These are phyloP conservation scores for Fusarium torreyae DNA, from an alignment of 2,329 filamentous ascomycete genomes.

Conservation along the genomic window DNA sequence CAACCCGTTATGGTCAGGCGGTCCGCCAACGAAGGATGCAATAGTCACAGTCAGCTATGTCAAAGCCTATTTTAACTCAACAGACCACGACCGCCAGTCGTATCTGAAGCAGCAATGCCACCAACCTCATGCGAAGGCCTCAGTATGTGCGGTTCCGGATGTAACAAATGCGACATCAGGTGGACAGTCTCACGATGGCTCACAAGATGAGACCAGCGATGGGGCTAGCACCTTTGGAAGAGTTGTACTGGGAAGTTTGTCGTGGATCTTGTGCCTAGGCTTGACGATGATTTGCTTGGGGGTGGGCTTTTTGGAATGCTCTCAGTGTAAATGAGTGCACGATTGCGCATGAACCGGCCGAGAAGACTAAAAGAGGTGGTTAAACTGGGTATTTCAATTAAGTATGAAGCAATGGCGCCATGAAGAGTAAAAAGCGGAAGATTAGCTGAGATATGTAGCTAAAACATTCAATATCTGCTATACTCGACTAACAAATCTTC, in stretches of 20 bases:
- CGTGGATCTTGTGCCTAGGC: background rate
- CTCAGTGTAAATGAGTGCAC: background rate
- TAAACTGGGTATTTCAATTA: background rate
- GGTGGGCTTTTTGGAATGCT: background rate
- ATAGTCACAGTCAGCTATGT: slow-evolving; percentile 77
- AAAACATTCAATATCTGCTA: background rate
- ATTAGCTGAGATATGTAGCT: background rate
- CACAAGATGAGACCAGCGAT: background rate
- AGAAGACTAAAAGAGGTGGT: background rate
- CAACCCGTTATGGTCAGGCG: slow-evolving; percentile 78
- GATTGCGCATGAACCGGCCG: background rate
- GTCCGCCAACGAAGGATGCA: slow-evolving; percentile 76
- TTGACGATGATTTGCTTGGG: background rate
- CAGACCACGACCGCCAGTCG: slow-evolving; percentile 52
- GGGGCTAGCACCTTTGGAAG: background rate
- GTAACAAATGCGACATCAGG: slow-evolving; percentile 45
- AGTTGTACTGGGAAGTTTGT: background rate
- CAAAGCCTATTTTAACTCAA: slow-evolving; percentile 86
- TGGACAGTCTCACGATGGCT: slow-evolving; percentile 37
- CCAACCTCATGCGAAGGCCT: slow-evolving; percentile 9
- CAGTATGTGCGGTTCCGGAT: slow-evolving; percentile 48
- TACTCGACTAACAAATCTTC: background rate
- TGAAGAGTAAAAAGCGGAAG: background rate
- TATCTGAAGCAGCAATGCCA: slow-evolving; percentile 30
- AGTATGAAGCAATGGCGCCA: background rate